Percentiles rank a stretch among this genome's conserved stretches.
Conservation (phyloP, 1,284 basidiomycete species). For the Naganishia sp. region DNA sequence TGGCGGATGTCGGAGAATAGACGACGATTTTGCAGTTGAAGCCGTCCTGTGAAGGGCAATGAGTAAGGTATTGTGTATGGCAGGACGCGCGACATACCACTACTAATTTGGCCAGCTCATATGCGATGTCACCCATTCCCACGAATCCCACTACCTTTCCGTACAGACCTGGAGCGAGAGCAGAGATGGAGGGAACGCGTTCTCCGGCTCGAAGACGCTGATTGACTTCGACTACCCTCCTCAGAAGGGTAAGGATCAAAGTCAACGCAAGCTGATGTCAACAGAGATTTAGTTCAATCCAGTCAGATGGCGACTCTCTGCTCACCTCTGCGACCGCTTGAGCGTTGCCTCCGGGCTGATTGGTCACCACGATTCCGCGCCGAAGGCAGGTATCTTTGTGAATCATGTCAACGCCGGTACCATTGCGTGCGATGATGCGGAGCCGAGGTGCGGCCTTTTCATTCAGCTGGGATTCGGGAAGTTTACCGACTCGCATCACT, state of each 20-base stretch:
- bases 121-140: conserved; percentile 55
- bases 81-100: conserved; percentile 29
- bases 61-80: too few species aligned
- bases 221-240: conserved; percentile 61
- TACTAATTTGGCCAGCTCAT: conserved; percentile 48
- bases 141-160: conserved; percentile 52
- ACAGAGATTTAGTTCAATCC: conserved; percentile 51
- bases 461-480: conserved; percentile 35
- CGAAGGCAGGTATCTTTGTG: conserved; percentile 54
- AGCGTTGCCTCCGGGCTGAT: conserved; percentile 55
- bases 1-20: conserved; percentile 52
- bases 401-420: conserved; percentile 45
- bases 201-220: conserved; percentile 62
- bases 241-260: conserved; percentile 59
- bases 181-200: conserved; percentile 59
- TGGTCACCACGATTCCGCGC: conserved; percentile 62
- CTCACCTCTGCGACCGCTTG: conserved; percentile 31
- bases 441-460: conserved; percentile 32
- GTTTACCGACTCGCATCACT: conserved; percentile 41
- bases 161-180: conserved; percentile 51
- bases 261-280: conserved; percentile 64
- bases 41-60: conserved; percentile 33
- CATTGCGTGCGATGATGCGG: conserved; percentile 43
- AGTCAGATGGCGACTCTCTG: background rate
- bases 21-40: conserved; percentile 50